These are phyloP conservation scores for Sporobolomyces pararoseus DNA, from an alignment of 768 basidiomycete genomes.

Conservation along the genomic window DNA sequence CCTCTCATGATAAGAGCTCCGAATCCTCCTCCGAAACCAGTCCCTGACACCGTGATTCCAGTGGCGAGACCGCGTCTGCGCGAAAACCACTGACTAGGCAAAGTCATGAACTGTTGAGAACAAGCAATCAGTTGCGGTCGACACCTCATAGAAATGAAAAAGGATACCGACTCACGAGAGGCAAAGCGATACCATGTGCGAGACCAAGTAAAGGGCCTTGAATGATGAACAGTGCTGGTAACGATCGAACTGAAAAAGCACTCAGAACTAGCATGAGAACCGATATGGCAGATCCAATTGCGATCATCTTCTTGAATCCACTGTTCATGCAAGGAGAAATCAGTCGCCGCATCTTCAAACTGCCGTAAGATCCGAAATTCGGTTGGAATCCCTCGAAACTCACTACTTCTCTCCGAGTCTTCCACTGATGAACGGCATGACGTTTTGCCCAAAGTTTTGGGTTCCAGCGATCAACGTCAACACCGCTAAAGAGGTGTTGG, in stretches of 20 bases:
- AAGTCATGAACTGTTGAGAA: slow-evolving; percentile 44
- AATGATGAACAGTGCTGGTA: slow-evolving; percentile 28
- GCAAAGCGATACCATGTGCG: slow-evolving; percentile 24
- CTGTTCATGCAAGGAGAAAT: neutral
- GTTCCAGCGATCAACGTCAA: slow-evolving; percentile 8
- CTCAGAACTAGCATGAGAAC: slow-evolving; percentile 17
- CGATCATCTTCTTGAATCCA: slow-evolving; percentile 35
- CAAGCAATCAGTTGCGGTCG: neutral
- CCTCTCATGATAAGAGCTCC: slow-evolving; percentile 41
- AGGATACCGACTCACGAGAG: slow-evolving; percentile 2
- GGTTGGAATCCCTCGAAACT: neutral
- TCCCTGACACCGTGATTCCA: slow-evolving; percentile 46
- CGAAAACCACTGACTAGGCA: slow-evolving; percentile 48
- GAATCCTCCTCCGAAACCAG: slow-evolving; percentile 46
- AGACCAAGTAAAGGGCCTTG: slow-evolving; percentile 28
- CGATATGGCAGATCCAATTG: slow-evolving; percentile 8
- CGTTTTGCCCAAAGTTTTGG: slow-evolving; percentile 15
- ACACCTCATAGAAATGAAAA: too few species aligned
- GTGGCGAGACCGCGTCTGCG: slow-evolving; percentile 44
- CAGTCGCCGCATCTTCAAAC: too few species aligned
- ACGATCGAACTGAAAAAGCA: slow-evolving; percentile 12
- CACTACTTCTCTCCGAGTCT: slow-evolving; percentile 28
- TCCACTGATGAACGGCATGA: slow-evolving; percentile 14
- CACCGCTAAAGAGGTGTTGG: neutral
- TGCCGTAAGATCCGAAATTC: too few species aligned